Base-by-base conservation (phyloP, 352 stramenopile genomes). In the Globisporangium alternatum region DNA sequence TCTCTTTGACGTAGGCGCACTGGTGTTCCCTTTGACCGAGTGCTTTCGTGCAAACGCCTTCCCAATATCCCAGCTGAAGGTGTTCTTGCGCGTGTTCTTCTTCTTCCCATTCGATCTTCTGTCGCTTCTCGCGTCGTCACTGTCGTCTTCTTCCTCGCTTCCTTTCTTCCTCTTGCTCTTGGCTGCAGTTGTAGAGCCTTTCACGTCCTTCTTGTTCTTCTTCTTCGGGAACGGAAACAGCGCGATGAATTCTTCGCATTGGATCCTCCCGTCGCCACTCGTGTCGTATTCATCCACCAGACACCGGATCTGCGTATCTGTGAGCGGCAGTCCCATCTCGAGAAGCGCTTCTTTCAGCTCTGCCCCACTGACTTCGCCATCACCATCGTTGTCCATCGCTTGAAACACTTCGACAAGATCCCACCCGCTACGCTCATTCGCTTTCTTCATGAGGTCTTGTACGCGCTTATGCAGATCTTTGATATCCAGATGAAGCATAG, bases 21-120 rank as follows among this genome's bases (percentile, higher is more conserved):
- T 73, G 58, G 60, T 22, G 12, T 22, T 58, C 7, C 31, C 43
- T 67, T 66, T 67, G 5, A 68, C 51, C 9, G 59, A 59, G 45
- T 88, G 74, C 41, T 91, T 91, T 31, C 76, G 56, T 25, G 76
- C 80, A 68, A 91, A 91, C 3, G 81, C 81, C 48, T 89, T 91
- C 2, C 65, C 66, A 48, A 91, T 91, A 0, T 80, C 81, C 81
- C 81, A 91, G 25, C 81, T 89, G 47, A 86, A 91, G 0, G 81
- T 87, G 39, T 91, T 91, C 5, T 81, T 67, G 5, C 87, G 69
- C 52, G 78, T 90, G 37, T 73, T 62, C 55, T 88, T 89, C 56
- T 71, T 71, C 35, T 68, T 71, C 44, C 59, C 13, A 1, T 22
- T 69, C 13, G 17, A 0, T 28, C 70, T 66, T 2, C 13, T 45